Base-by-base conservation (phyloP, 805 yeast species). In the Zygotorulaspora chibaensis region DNA sequence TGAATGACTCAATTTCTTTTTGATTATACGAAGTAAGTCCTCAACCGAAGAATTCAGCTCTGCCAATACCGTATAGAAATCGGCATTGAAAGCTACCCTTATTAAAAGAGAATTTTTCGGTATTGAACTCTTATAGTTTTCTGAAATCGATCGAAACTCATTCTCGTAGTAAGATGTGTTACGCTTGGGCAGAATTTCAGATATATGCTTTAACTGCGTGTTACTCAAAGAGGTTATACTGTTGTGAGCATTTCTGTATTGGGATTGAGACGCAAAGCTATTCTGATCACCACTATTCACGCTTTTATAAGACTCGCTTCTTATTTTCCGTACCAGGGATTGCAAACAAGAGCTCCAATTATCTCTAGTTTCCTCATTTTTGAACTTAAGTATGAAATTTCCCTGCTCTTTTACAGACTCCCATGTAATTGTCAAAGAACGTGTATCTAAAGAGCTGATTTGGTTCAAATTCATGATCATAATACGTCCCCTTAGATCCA, bases 321-420 rank as follows among this genome's bases (percentile, higher is more conserved):
- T 62, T 16, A 62, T 55, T 25, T 51, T 59, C 20, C 66, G 56
- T 3, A 64, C 61, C 18, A 64, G 45, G 5, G 57, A 51, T 42
- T 81, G 75, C 51, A 85, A 72, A 50, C 88, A 77, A 2, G 70
- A 62, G 47, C 79, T 87, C 98, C 98, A 93, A 63, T 84, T 91
- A 47, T 75, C 76, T 52, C 95, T 74, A 13, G 75, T 73, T 63
- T 93, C 98, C 58, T 90, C 97, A 42, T 84, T 84, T 50, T 84
- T 77, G 66, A 88, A 88, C 46, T 87, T 76, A 61, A 93, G 74
- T 13, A 88, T 79, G 56, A 93, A 89, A 15, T 87, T 80, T 11
- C 96, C 96, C 25, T 86, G 81, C 53, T 90, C 97, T 57, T 80
- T 82, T 42, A 83, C 80, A 8, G 96, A 93, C n/a, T 82, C 79